These are phyloP conservation scores for Solanum medicagineum DNA, from an alignment of 257 asterid species.

Conservation along the genomic window DNA sequence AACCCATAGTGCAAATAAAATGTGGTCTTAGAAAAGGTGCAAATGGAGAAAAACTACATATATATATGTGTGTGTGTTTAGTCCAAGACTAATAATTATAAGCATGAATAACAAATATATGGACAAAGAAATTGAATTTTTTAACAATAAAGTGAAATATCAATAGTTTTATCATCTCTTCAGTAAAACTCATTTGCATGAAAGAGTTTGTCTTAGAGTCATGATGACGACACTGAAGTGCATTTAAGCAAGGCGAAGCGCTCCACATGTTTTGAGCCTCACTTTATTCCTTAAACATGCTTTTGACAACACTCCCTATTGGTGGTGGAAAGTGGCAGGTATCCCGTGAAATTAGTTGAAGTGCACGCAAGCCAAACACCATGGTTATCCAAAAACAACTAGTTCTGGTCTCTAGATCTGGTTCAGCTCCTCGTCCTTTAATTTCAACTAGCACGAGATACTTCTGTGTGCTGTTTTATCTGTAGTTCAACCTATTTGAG, in stretches of 20 bases:
- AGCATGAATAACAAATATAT: background rate
- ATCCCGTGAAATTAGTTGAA: no score
- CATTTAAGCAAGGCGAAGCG: background rate
- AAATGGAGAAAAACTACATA: background rate
- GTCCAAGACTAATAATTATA: background rate
- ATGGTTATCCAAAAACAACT: background rate
- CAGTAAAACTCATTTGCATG: background rate
- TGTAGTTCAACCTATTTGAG: background rate
- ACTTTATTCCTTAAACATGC: background rate
- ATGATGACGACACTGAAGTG: background rate
- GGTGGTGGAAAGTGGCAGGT: no score
- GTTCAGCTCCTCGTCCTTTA: background rate
- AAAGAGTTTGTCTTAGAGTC: background rate
- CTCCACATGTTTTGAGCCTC: background rate
- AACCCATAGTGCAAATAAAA: background rate
- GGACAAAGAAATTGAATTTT: background rate
- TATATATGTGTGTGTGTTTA: no score
- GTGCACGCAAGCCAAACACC: background rate
- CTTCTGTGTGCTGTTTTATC: background rate
- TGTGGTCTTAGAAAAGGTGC: background rate
- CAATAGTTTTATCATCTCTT: background rate
- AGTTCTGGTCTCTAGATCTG: background rate
- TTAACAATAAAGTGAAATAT: background rate
- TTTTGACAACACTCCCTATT: background rate
- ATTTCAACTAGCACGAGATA: background rate